Evolutionary conservation across 169 alveolate genomes (phyloP), one percentile per base, ranked within the genome.

Genomic region (Plasmodium vinckei): DNA sequence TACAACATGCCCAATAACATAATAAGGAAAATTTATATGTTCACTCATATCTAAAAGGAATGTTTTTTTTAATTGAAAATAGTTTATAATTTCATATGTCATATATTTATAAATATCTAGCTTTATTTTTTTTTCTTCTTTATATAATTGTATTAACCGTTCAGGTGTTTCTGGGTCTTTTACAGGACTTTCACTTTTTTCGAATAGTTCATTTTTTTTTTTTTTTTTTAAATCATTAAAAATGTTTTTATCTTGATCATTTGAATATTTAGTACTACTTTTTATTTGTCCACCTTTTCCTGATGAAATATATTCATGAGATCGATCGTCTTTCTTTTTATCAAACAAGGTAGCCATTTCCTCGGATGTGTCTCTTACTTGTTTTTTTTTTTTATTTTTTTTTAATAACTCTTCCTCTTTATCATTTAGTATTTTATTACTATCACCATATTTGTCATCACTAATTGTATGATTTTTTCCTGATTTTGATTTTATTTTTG

Each of bases 41-140:
- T 82, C 90, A 39, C 90, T 67, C 90, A 82, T 82, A 46, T 82
- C 90, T 2, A 82, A 64, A 60, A 82, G 90, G 47, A 82, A 68
- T 0, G 90, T 82, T 68, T 68, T 82, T 54, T 82, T 82, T 27
- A 82, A 82, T 21, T 82, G 90, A 56, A 82, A 82, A 54, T 68
- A 82, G 2, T 79, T 67, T 13, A 82, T 82, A 67, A 68, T 68
- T 42, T 82, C 90, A 47, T 82, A 82, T 2, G 63, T 82, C 84
- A 82, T 82, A 47, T 60, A 82, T 54, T 82, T 82, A 51, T 82
- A 82, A 7, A 82, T 57, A 27, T 82, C 90, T 23, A 82, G 17
- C 60, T 82, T 82, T 1, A 82, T 54, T 67, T 82, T 65, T 44
- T 82, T 82, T 54, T 82, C 90, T 47, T 82, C 90, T 19, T 82